Percentiles rank a stretch among this genome's conserved stretches.
These are phyloP conservation scores for Entrophospora sp. DNA, from an alignment of 192 early-diverging fungal genomes.

Conservation along the genomic window DNA sequence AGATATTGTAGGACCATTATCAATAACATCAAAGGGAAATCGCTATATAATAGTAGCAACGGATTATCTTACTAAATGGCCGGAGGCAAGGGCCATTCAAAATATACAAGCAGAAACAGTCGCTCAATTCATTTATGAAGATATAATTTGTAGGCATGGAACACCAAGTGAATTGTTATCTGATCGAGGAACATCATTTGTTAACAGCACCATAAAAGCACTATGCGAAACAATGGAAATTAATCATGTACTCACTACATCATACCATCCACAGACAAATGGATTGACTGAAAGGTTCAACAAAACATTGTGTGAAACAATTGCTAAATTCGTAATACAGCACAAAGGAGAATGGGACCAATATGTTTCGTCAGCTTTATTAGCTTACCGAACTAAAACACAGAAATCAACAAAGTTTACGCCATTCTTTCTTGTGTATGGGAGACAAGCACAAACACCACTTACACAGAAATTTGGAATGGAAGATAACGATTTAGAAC, in stretches of 20 bases:
- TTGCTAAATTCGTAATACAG: background rate
- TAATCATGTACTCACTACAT: background rate
- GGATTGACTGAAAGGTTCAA: background rate
- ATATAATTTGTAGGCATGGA: background rate
- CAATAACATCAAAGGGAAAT: background rate
- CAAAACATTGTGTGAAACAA: background rate
- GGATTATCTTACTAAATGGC: constrained; percentile 11
- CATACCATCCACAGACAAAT: no score
- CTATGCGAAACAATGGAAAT: background rate
- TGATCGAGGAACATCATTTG: background rate
- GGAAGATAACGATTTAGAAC: no score
- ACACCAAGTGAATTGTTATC: background rate
- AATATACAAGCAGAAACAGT: background rate
- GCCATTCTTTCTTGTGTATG: background rate
- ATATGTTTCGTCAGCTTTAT: background rate
- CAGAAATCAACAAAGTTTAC: background rate
- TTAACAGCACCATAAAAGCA: background rate
- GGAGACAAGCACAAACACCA: background rate
- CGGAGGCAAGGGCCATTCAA: background rate
- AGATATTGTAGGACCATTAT: background rate
- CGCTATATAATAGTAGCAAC: background rate
- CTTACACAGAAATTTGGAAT: no score
- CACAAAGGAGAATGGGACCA: background rate
- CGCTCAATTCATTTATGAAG: background rate
- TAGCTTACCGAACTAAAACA: background rate